Base-by-base conservation (phyloP, 441 rosid species). In the Euphorbia celastroides region DNA sequence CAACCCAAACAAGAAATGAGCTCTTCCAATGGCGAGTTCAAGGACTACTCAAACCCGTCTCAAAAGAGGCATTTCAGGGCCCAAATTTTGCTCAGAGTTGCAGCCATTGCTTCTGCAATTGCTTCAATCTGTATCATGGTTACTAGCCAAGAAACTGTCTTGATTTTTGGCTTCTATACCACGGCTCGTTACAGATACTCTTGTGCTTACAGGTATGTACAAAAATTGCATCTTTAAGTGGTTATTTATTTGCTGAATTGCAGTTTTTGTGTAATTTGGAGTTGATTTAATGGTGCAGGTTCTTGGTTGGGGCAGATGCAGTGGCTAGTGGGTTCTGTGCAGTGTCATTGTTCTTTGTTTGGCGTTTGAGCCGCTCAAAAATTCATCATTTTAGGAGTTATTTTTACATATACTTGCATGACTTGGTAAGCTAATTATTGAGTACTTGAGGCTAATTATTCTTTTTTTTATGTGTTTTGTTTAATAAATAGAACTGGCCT, bases 331-430 rank as follows among this genome's bases (percentile, higher is more conserved):
- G 54, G 26, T 80, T 75, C 73, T 78, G 88, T 6, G 44, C 72
- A 19, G 56, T 82, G 38, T 88, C 87, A 14, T 51, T 81, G 68
- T n/a, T 77, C 46, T 70, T 56, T 27, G 77, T 80, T 63, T 76
- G 71, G 70, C 0, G 65, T 65, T 22, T 68, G 9, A 60, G 71
- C 58, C 81, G 81, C 16, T 64, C 76, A 5, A 60, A 23, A 23
- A 60, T 80, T 12, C 44, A 19, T 0, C 22, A 58, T n/a, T 48
- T 67, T 57, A 65, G 36, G 66, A 75, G 57, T 19, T 61, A 36
- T 65, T 82, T 77, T 70, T 63, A 71, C 52, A 70, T 85, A 5
- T 77, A 78, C 61, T 16, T 81, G 67, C 89, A 77, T 60, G 93
- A 85, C 56, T 32, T 81, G 82, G 93, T 85, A 74, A 75, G 79